A percentile compares a stretch with the other conserved stretches of the same genome.
Conservation (phyloP, 2,329 filamentous ascomycete genomes). For the Akanthomyces muscarius region DNA sequence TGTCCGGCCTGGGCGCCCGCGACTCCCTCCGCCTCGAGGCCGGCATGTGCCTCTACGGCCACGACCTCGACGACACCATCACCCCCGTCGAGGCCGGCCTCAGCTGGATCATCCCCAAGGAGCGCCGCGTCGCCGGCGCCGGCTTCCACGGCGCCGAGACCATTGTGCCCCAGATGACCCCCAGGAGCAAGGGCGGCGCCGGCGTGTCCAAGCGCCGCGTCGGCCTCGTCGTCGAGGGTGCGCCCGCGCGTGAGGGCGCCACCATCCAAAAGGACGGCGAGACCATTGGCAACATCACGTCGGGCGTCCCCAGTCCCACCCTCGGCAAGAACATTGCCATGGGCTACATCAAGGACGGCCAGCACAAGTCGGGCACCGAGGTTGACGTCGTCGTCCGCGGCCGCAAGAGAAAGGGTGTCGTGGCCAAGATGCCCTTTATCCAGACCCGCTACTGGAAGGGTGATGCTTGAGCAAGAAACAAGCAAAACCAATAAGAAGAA, state of each 20-base stretch:
- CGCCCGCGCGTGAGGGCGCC: conserved; percentile 85
- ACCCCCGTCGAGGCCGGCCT: conserved; percentile 56
- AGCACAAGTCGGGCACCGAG: conserved; percentile 81
- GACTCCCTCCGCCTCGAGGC: conserved; percentile 93
- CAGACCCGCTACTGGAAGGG: conserved; percentile 68
- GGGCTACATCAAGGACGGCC: conserved; percentile 79
- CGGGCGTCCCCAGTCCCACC: conserved; percentile 83
- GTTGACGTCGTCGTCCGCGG: conserved; percentile 74
- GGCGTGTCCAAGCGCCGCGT: conserved; percentile 71
- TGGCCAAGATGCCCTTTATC: conserved; percentile 88
- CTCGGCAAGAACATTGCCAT: conserved; percentile 91
- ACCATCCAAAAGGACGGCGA: conserved; percentile 66
- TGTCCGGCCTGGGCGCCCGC: conserved; percentile 84
- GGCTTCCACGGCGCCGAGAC: conserved; percentile 82
- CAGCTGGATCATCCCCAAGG: conserved; percentile 79
- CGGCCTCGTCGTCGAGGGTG: conserved; percentile 77
- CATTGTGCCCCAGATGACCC: conserved; percentile 72
- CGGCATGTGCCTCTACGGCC: conserved; percentile 99
- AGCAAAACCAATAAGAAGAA: neutral
- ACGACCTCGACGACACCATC: conserved; percentile 81
- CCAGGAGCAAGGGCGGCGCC: conserved; percentile 65
- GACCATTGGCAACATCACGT: conserved; percentile 77
- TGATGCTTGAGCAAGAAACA: conserved; percentile 6
- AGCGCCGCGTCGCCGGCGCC: conserved; percentile 55
- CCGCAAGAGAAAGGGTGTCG: conserved; percentile 67